These are phyloP conservation scores for Erythrophleum ivorense DNA, from an alignment of 331 rosid genomes.

Conservation along the genomic window DNA sequence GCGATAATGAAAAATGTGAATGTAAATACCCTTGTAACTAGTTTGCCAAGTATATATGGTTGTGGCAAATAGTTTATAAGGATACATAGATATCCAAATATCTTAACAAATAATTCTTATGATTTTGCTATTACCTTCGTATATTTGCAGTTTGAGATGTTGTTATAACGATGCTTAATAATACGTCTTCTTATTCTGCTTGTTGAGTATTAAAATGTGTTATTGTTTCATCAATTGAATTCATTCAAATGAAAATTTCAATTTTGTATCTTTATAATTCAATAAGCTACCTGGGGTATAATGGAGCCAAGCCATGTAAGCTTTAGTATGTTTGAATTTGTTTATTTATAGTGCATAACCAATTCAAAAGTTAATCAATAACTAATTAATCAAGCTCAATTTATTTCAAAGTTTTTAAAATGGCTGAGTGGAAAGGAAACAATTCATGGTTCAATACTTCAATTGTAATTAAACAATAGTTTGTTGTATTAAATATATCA, in stretches of 20 bases:
- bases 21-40: constrained; percentile 6
- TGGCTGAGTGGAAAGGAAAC: background rate
- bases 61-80: background rate
- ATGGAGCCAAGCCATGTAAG: background rate
- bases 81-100: background rate
- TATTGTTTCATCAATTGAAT: background rate
- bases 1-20: background rate
- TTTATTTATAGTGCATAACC: background rate
- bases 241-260: background rate
- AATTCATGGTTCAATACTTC: background rate
- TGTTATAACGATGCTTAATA: no score
- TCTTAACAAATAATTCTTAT: no score
- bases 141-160: no score
- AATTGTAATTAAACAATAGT: no score
- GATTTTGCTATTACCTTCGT: no score
- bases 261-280: background rate
- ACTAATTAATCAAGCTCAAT: background rate
- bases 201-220: background rate
- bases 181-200: background rate
- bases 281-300: background rate
- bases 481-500: no score
- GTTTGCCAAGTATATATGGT: no score
- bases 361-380: background rate
- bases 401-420: background rate
- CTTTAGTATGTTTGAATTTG: background rate